phyloP scores from a whole-genome alignment of 2,329 filamentous ascomycete species.

The Colletotrichum costaricense region DNA sequence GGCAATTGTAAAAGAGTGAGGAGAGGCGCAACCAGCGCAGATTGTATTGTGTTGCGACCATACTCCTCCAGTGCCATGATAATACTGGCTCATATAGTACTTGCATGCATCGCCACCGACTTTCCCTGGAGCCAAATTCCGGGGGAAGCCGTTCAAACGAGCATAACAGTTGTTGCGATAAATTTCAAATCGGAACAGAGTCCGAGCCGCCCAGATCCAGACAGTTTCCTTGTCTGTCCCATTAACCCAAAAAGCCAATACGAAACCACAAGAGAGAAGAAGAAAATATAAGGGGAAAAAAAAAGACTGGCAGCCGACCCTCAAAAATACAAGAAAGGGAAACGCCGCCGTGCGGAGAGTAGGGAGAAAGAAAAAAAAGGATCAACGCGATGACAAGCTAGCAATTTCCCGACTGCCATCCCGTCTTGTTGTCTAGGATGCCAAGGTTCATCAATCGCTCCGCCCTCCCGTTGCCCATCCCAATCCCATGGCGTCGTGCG shows the following conservation, averaged over 20 bases:
- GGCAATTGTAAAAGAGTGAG: neutral
- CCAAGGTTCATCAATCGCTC: neutral
- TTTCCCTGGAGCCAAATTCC: neutral
- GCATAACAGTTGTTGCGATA: slow-evolving; percentile 4
- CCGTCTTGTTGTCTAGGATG: neutral
- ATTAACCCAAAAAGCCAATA: slow-evolving; percentile 3
- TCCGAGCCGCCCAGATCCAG: slow-evolving; percentile 27
- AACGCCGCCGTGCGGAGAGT: slow-evolving; percentile 5
- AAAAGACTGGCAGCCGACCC: slow-evolving; percentile 6
- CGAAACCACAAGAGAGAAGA: neutral
- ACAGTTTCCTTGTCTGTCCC: slow-evolving; percentile 6
- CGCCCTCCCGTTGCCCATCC: neutral
- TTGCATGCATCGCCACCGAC: neutral
- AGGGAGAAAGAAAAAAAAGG: neutral
- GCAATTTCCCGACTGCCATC: neutral
- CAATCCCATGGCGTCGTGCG: neutral
- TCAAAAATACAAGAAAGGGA: slow-evolving; percentile 10
- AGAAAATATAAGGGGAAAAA: neutral
- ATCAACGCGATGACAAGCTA: neutral
- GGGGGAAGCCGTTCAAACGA: neutral
- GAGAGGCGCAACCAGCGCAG: neutral
- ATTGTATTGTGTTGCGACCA: neutral
- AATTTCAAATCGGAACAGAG: slow-evolving; percentile 32
- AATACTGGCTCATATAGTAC: neutral
- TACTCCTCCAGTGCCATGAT: neutral